Evolutionary conservation across 2,329 filamentous ascomycete species (phyloP).

Genomic region (Pezicula neosporulosa): DNA sequence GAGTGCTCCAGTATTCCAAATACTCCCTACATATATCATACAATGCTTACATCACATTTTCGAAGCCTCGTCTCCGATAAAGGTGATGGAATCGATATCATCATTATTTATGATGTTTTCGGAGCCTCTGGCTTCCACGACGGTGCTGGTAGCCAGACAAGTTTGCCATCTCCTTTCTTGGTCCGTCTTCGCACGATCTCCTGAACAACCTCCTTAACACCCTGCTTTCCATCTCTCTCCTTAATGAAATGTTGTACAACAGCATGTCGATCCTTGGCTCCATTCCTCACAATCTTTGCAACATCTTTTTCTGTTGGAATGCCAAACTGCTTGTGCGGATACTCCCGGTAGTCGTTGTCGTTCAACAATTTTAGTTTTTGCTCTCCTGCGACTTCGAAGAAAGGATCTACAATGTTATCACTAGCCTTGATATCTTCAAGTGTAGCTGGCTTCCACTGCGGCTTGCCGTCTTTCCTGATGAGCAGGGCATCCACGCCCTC

Average conservation of each 20-base stretch:
- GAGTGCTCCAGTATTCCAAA: too few species aligned
- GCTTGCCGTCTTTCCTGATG: constrained; percentile 56
- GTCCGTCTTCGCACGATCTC: constrained; percentile 68
- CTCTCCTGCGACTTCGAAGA: constrained; percentile 56
- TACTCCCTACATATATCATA: too few species aligned
- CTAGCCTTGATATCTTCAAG: constrained; percentile 61
- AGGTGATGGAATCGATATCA: too few species aligned
- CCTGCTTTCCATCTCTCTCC: constrained; percentile 60
- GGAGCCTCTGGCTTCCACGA: neutral
- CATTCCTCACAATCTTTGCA: constrained; percentile 37
- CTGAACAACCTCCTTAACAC: constrained; percentile 62
- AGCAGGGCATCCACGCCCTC: constrained; percentile 86
- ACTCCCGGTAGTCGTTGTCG: constrained; percentile 61
- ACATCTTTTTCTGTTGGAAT: constrained; percentile 71
- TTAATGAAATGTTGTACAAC: constrained; percentile 61
- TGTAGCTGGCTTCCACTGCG: constrained; percentile 69
- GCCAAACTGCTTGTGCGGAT: constrained; percentile 64
- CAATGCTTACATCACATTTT: too few species aligned
- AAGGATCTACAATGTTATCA: constrained; percentile 56
- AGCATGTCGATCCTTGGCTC: constrained; percentile 44
- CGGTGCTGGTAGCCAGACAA: constrained; percentile 16
- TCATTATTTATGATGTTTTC: too few species aligned
- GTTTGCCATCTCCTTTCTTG: constrained; percentile 35
- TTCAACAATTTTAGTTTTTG: constrained; percentile 58
- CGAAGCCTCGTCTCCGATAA: too few species aligned